Conservation (phyloP, 306 rosid species). For the Citrullus amarus region DNA sequence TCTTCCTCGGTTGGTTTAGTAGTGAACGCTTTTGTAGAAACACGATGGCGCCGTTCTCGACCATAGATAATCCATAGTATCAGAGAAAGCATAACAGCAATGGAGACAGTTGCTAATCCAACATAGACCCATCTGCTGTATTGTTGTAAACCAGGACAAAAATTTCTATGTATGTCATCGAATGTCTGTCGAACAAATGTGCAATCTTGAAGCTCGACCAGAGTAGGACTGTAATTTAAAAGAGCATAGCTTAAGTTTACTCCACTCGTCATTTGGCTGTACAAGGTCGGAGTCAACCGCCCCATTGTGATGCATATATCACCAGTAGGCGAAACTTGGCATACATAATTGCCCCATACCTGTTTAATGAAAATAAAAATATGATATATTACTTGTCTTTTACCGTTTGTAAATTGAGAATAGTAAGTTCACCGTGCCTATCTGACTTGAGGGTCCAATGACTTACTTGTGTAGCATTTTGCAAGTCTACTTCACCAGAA, state of each 20-base stretch:
- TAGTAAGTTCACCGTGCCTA: neutral
- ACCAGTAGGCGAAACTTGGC: slow-evolving; percentile 21
- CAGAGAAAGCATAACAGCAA: slow-evolving; percentile 41
- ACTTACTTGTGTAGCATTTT: slow-evolving; percentile 37
- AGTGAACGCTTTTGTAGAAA: neutral
- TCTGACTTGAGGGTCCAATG: neutral
- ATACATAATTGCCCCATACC: slow-evolving; percentile 38
- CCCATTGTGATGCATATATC: slow-evolving; percentile 44
- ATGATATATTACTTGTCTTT: neutral
- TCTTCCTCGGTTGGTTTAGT: slow-evolving; percentile 9
- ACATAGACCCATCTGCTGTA: slow-evolving; percentile 26
- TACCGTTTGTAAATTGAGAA: neutral
- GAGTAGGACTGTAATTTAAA: slow-evolving; percentile 23
- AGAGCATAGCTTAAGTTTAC: slow-evolving; percentile 26
- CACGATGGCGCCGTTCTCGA: slow-evolving; percentile 28
- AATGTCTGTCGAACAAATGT: slow-evolving; percentile 36
- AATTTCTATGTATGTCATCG: slow-evolving; percentile 15
- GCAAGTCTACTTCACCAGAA: slow-evolving; percentile 25
- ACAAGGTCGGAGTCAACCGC: slow-evolving; percentile 41
- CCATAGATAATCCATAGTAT: slow-evolving; percentile 43
- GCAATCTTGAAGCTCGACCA: slow-evolving; percentile 44
- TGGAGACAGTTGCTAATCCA: slow-evolving; percentile 33
- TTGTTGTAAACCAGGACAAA: slow-evolving; percentile 29
- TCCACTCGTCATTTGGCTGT: slow-evolving; percentile 27
- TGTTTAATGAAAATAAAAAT: neutral